Evolutionary conservation across 2,329 filamentous ascomycete genomes (phyloP).

Genomic region (Magnaporthiopsis incrustans): DNA sequence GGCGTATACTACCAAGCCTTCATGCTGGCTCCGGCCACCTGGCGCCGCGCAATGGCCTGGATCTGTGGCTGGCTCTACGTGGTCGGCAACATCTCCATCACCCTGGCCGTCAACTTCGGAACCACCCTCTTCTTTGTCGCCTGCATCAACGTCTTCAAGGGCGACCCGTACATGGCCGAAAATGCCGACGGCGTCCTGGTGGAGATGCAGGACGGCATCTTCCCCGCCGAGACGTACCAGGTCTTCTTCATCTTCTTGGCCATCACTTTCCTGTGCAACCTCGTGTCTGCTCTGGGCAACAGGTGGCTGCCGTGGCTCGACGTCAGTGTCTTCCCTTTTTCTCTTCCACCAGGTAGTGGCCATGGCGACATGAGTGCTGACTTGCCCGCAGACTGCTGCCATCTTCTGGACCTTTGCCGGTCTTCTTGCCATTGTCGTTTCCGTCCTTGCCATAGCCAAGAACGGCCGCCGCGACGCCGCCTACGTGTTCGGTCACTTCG

Average conservation of each 20-base stretch:
- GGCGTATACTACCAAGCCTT: constrained; percentile 69
- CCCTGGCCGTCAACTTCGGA: constrained; percentile 74
- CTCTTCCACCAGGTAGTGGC: constrained; percentile 10
- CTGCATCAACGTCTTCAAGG: constrained; percentile 48
- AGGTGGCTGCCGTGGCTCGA: constrained; percentile 59
- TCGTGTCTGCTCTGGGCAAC: constrained; percentile 61
- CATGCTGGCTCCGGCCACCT: constrained; percentile 56
- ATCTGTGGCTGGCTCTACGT: constrained; percentile 70
- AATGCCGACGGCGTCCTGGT: neutral
- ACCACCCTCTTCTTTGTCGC: constrained; percentile 57
- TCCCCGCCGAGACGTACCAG: constrained; percentile 51
- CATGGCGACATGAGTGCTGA: constrained; percentile 7
- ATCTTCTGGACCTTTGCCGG: constrained; percentile 70
- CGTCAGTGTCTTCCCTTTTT: constrained; percentile 32
- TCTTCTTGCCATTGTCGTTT: constrained; percentile 56
- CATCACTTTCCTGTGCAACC: constrained; percentile 56
- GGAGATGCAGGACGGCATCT: constrained; percentile 18
- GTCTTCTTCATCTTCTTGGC: constrained; percentile 64
- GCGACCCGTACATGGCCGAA: constrained; percentile 14
- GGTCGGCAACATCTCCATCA: constrained; percentile 75
- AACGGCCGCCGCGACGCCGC: constrained; percentile 54
- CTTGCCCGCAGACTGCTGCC: constrained; percentile 51
- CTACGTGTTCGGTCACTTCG: constrained; percentile 63
- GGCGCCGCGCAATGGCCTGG: constrained; percentile 59
- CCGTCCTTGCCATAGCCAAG: constrained; percentile 58